These are phyloP conservation scores for Pyrenula aspistea DNA, from an alignment of 495 filamentous ascomycete species.

Conservation along the genomic window DNA sequence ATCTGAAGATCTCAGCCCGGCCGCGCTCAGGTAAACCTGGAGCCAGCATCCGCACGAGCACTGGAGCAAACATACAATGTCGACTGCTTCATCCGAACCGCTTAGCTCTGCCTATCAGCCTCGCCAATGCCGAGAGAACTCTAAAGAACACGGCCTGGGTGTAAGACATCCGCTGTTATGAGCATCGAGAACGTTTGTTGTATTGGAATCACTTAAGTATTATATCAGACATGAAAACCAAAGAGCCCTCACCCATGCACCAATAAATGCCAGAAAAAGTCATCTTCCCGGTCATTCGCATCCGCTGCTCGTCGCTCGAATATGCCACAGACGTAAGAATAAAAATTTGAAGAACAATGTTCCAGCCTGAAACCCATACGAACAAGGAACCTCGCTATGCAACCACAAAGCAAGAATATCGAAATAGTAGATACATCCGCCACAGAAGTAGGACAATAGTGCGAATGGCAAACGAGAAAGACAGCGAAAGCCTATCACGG, in stretches of 20 bases:
- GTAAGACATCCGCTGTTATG: too few species aligned
- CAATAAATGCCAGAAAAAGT: not conserved
- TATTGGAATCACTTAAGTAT: too few species aligned
- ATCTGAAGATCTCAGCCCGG: too few species aligned
- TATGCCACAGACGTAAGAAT: too few species aligned
- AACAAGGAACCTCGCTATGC: not conserved
- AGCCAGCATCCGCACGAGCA: not conserved
- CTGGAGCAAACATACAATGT: not conserved
- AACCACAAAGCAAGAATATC: not conserved
- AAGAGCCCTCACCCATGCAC: not conserved
- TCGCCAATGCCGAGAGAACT: too few species aligned
- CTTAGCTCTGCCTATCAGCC: not conserved
- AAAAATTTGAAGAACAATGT: too few species aligned
- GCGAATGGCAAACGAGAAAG: not conserved
- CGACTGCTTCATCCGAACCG: not conserved
- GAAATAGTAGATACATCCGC: not conserved
- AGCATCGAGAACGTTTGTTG: too few species aligned
- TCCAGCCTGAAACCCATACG: not conserved
- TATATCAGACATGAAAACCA: not conserved
- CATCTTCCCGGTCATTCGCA: not conserved
- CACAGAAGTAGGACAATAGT: not conserved
- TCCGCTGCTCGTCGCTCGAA: not conserved
- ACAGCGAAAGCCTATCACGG: not conserved
- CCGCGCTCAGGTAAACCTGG: too few species aligned
- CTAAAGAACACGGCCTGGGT: too few species aligned